phyloP scores from a whole-genome alignment of 2,329 filamentous ascomycete species.

The Epicoccum nigrum region DNA sequence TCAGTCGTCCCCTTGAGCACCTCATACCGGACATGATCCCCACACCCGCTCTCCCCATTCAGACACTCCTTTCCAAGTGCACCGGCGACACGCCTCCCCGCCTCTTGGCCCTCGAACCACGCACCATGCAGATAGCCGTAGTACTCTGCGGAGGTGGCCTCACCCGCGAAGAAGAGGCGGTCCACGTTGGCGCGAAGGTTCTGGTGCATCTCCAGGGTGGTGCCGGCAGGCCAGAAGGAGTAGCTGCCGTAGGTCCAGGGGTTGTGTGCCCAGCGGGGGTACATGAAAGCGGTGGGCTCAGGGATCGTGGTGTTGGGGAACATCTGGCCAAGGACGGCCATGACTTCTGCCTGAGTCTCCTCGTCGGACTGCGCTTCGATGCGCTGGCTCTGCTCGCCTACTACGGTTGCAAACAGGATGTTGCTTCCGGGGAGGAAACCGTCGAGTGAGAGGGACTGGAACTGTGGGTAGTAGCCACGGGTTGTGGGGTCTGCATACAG shows the following conservation, averaged over 20 bases:
- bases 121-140: constrained; percentile 67
- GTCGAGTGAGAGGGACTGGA: constrained; percentile 65
- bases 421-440: constrained; percentile 67
- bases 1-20: constrained; percentile 41
- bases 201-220: constrained; percentile 69
- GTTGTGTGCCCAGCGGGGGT: constrained; percentile 63
- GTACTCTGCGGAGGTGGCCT: constrained; percentile 67
- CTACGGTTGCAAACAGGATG: constrained; percentile 70
- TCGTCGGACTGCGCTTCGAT: constrained; percentile 66
- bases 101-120: constrained; percentile 46
- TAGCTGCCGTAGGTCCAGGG: constrained; percentile 66
- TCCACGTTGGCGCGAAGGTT: constrained; percentile 70
- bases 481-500: constrained; percentile 58
- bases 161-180: constrained; percentile 69
- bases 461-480: constrained; percentile 65
- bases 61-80: constrained; percentile 32
- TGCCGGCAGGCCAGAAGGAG: constrained; percentile 70
- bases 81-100: constrained; percentile 40
- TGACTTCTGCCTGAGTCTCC: constrained; percentile 61
- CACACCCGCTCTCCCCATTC: constrained; percentile 35
- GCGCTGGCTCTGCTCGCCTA: constrained; percentile 61
- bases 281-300: constrained; percentile 65
- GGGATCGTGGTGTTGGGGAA: constrained; percentile 64
- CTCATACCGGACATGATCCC: constrained; percentile 36
- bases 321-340: constrained; percentile 66